Evolutionary conservation across 2,329 filamentous ascomycete species (phyloP).

Genomic region (Lojkania enalia): DNA sequence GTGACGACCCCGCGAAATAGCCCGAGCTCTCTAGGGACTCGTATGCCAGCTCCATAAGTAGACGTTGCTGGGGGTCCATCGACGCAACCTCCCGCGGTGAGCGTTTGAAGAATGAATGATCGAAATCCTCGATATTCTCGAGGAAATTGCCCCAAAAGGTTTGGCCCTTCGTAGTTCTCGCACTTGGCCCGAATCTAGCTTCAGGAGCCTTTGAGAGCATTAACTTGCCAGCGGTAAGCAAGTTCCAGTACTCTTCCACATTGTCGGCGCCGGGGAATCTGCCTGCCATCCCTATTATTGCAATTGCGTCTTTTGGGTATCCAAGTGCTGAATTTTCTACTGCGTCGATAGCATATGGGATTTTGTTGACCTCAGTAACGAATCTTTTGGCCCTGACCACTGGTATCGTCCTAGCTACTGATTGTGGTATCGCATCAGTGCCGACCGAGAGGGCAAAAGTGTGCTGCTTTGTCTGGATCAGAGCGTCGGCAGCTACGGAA

Average conservation of each 20-base stretch:
- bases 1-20: constrained; percentile 47
- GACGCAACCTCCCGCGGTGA: constrained; percentile 7
- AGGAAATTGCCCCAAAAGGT: constrained; percentile 10
- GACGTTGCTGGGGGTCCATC: constrained; percentile 16
- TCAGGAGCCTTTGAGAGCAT: neutral
- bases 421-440: too few species aligned
- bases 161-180: constrained; percentile 2
- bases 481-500: too few species aligned
- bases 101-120: constrained; percentile 17
- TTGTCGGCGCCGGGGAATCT: constrained; percentile 17
- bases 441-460: too few species aligned
- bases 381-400: too few species aligned
- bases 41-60: constrained; percentile 30
- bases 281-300: constrained; percentile 22
- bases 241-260: constrained; percentile 16
- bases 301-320: too few species aligned
- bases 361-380: too few species aligned
- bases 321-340: too few species aligned
- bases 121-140: constrained; percentile 7
- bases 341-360: too few species aligned
- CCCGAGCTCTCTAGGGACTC: constrained; percentile 39
- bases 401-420: too few species aligned
- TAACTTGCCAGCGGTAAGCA: constrained; percentile 12
- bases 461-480: too few species aligned
- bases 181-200: neutral